Base-by-base conservation (phyloP, 2,329 filamentous ascomycete species). In the Salinomyces thailandicus region DNA sequence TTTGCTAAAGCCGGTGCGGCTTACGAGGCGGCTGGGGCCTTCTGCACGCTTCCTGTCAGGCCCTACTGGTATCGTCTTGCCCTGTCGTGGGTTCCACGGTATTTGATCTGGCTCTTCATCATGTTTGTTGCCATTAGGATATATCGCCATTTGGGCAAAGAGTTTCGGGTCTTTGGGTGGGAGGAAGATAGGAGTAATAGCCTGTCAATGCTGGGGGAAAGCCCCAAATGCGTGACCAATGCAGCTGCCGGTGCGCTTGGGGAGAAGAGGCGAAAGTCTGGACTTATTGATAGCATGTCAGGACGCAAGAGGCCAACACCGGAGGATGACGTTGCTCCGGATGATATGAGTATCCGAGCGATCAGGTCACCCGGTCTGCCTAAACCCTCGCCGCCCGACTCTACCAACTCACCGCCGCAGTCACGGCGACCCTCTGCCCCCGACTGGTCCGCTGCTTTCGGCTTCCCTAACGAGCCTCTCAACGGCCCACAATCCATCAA, bases 71-170 rank as follows among this genome's bases (percentile, higher is more conserved):
- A 79, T 44, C 69, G 77, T 29, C 62, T 79, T 12, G 75, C 72
- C 0, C 63, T 87, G 2, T 72, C 73, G 39, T 89, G 83, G 82
- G 68, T 82, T 5, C 83, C 82, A 22, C 71, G 82, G 33, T 85
- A 85, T 45, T 46, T 82, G 22, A 77, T 85, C 35, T 74, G 81
- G 45, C 51, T 70, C 6, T 62, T 71, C 17, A 80, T 87, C 44
- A 60, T 84, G 20, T 56, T 66, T 18, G 72, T 82, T 2, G 84
- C 85, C 33, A 62, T 72, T 16, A 73, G 72, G 5, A 77, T 86
- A n/a, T 86, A 86, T 53, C 52, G 74, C 8, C 81, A 84, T 45
- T 75, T 86, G 5, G 63, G 64, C 0, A 48, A 54, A 32, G 60
- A 62, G 30, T 66, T 71, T 43, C 60, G 58, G 11, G 45, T 64